Evolutionary conservation across 2,329 filamentous ascomycete genomes (phyloP), one percentile per base, ranked within the genome.

Genomic region (Parafenestella ontariensis): DNA sequence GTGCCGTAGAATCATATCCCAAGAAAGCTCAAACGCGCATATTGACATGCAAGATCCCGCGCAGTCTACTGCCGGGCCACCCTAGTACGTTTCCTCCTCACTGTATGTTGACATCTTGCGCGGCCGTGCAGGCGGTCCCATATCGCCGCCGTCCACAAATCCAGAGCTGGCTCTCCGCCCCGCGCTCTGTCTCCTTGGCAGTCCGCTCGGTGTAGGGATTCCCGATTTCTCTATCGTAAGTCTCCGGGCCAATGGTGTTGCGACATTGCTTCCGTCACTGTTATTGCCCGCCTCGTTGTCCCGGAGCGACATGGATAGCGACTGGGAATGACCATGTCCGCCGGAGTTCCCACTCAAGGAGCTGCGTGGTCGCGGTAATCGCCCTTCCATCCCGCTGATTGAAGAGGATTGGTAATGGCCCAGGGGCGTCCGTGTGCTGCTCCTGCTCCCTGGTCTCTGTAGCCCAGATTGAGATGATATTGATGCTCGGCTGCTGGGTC

Each of bases 401-500:
- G 81, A 77, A 52, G 80, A 77, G 51, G 74, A 77, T 49, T 78
- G 77, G 68, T 82, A 83, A 62, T 83, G 79, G 24, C 81, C 85
- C 48, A 91, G 76, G 1, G 89, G 87, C 11, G 89, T 90, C 56
- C 88, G 83, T 8, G 84, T 74, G 59, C 88, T 90, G 33, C 86
- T 81, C 45, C 89, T 85, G 65, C 88, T 90, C 61, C 85, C 81
- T 8, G 89, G 85, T 54, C 72, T 62, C 39, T 56, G 46, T 6
- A 61, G 49, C 20, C 56, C 58, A 9, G 64, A 53, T 39, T 60
- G 60, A 13, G 51, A 78, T 65, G 61, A 74, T 70, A 68, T 50
- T 1, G 71, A 74, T 9, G 89, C 86, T 60, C 90, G 87, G 68
- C 90, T 93, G 77, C 86, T 89, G 15, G 91, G 90, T 29, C 90